A percentile compares a stretch with the other conserved stretches of the same genome.
Evolutionary conservation across 257 asterid genomes (phyloP).

Genomic region (Jacaranda copaia): DNA sequence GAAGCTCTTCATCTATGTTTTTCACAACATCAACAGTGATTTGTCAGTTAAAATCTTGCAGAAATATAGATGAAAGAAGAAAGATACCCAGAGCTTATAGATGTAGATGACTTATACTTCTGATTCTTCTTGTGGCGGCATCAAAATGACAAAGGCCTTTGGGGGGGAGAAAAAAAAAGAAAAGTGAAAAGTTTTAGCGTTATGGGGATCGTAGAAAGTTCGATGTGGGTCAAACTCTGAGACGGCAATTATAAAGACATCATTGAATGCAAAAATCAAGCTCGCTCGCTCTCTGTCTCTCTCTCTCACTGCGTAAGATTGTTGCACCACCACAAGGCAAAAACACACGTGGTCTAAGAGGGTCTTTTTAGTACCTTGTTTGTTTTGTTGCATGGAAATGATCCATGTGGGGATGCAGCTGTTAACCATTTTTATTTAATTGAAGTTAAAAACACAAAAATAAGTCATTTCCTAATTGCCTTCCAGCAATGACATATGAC

Average conservation of each 20-base stretch:
- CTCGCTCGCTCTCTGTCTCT: conserved; percentile 20
- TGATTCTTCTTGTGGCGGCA: conserved; percentile 6
- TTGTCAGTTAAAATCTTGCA: neutral
- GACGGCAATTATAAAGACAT: conserved; percentile 48
- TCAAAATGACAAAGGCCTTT: conserved; percentile 7
- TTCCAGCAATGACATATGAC: too few relatives aligned
- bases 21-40: neutral
- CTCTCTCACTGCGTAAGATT: conserved; percentile 34
- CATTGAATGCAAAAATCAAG: conserved; percentile 42
- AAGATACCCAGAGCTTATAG: conserved; percentile 7
- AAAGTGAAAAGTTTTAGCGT: neutral
- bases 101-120: neutral
- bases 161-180: neutral
- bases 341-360: conserved; percentile 18
- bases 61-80: conserved; percentile 6
- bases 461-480: too few relatives aligned
- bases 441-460: neutral
- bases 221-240: conserved; percentile 41
- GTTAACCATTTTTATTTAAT: neutral
- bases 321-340: neutral
- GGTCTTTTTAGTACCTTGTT: neutral
- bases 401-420: conserved; percentile 10
- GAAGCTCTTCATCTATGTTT: neutral
- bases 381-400: conserved; percentile 35
- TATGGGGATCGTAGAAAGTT: conserved; percentile 39